Evolutionary conservation across 768 basidiomycete species (phyloP), one percentile per base, ranked within the genome.

Genomic region (Mycena galopus): DNA sequence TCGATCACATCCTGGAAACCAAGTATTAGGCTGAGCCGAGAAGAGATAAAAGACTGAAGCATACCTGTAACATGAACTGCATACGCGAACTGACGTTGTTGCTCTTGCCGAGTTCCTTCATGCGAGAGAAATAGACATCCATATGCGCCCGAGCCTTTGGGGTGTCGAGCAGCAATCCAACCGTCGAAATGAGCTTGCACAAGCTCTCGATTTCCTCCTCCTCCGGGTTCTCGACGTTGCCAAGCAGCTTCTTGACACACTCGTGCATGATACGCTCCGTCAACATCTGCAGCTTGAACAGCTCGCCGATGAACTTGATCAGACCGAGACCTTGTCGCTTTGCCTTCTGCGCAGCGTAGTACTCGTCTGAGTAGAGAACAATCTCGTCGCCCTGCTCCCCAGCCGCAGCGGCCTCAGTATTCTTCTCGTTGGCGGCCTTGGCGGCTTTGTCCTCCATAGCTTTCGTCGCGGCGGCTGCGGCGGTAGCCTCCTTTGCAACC

Each of bases 211-310:
- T 94, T 79, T 98, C 97, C 84, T 98, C 97, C 83, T 99, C 97
- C 79, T 98, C 96, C 0, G 96, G 98, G 78, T 95, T 94, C 76
- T 96, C 92, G 68, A 97, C 93, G 79, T 99, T 98, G 65, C 93
- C 90, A 16, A 99, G 87, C 16, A 98, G 89, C 84, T 97, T 96
- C 89, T 96, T 96, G 80, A 98, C 92, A 87, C 97, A 99, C 83
- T 96, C 94, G 86, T 96, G 94, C 95, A 99, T 99, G 85, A 99
- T 97, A 76, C 96, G 93, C 85, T 96, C 96, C 58, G 96, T 96
- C 65, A 99, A 86, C 96, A 98, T 98, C 84, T 95, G 94, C n/a
- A 99, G 87, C 85, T 98, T 98, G 92, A 96, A 99, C 65, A 99
- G 86, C 84, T 99, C 97, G 74, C 97, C 97, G 74, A 99, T 98